A percentile compares a stretch with the other conserved stretches of the same genome.
Evolutionary conservation across 2,329 filamentous ascomycete species (phyloP).

Genomic region (Colletotrichum tofieldiae): DNA sequence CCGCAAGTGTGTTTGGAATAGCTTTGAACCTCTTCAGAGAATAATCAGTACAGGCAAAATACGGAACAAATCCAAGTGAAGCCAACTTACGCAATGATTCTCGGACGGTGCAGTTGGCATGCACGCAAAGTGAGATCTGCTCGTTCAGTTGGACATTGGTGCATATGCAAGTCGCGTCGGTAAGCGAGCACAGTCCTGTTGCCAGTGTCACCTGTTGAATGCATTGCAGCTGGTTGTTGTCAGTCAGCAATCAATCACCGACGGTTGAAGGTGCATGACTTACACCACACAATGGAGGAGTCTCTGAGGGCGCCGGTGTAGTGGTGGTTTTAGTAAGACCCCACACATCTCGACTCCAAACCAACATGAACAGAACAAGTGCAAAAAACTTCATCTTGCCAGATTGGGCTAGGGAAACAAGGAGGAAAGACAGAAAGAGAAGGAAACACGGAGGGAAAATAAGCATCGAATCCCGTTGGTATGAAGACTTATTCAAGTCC

Average conservation of each 20-base stretch:
- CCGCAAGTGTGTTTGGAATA: constrained; percentile 49
- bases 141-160: constrained; percentile 45
- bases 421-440: background rate
- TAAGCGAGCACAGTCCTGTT: constrained; percentile 36
- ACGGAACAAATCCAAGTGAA: background rate
- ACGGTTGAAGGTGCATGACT: constrained; percentile 6
- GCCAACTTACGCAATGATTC: constrained; percentile 37
- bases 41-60: background rate
- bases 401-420: background rate
- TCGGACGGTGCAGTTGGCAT: constrained; percentile 43
- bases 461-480: constrained; percentile 5
- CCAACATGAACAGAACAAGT: constrained; percentile 22
- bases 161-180: constrained; percentile 46
- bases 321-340: constrained; percentile 21
- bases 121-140: constrained; percentile 44
- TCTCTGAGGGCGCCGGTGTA: constrained; percentile 20
- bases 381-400: constrained; percentile 33
- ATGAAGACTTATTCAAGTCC: constrained; percentile 15
- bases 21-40: constrained; percentile 18
- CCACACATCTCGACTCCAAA: constrained; percentile 30
- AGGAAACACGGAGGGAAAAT: background rate
- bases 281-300: constrained; percentile 44
- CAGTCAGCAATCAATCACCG: constrained; percentile 10
- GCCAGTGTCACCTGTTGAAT: constrained; percentile 39
- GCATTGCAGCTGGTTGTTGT: constrained; percentile 43